A percentile compares a stretch with the other conserved stretches of the same genome.
Conservation (phyloP, 106 monocot species). For the Allium fistulosum region DNA sequence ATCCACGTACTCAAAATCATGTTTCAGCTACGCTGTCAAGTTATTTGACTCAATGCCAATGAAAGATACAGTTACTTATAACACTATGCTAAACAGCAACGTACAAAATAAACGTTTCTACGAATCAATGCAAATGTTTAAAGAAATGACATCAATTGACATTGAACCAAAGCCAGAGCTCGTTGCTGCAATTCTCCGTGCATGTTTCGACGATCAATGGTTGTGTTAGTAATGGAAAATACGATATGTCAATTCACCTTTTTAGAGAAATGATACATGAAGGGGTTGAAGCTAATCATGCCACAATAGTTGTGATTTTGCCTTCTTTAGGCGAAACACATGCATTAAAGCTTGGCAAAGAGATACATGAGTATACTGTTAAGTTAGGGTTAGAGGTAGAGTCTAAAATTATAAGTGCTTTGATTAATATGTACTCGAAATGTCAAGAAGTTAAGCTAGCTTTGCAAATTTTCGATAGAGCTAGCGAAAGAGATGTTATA, state of each 20-base stretch:
- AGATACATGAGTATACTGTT: slow-evolving; percentile 32
- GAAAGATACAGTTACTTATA: slow-evolving; percentile 13
- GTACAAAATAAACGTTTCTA: not conserved
- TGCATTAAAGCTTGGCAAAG: slow-evolving; percentile 48
- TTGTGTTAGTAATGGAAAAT: slow-evolving; percentile 5
- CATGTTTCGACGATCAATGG: slow-evolving; percentile 25
- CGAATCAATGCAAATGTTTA: slow-evolving; percentile 10
- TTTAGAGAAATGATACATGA: slow-evolving; percentile 15
- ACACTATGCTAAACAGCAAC: slow-evolving; percentile 16
- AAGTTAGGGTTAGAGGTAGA: slow-evolving; percentile 19
- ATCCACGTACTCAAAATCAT: slow-evolving; percentile 18
- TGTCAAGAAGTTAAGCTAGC: slow-evolving; percentile 10
- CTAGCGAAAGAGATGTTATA: slow-evolving; percentile 20
- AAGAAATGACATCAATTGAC: slow-evolving; percentile 4
- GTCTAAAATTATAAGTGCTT: slow-evolving; percentile 4
- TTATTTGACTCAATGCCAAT: slow-evolving; percentile 18
- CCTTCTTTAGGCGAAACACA: slow-evolving; percentile 21
- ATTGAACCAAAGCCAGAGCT: slow-evolving; percentile 19
- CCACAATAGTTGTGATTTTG: slow-evolving; percentile 23
- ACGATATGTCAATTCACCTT: not conserved
- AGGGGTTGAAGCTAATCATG: slow-evolving; percentile 18
- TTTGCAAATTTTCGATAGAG: slow-evolving; percentile 9
- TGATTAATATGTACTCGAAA: slow-evolving; percentile 32
- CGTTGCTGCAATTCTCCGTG: slow-evolving; percentile 15
- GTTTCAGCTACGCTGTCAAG: not conserved